Evolutionary conservation across 2,329 filamentous ascomycete species (phyloP).

Genomic region (Pseudogymnoascus sp.): DNA sequence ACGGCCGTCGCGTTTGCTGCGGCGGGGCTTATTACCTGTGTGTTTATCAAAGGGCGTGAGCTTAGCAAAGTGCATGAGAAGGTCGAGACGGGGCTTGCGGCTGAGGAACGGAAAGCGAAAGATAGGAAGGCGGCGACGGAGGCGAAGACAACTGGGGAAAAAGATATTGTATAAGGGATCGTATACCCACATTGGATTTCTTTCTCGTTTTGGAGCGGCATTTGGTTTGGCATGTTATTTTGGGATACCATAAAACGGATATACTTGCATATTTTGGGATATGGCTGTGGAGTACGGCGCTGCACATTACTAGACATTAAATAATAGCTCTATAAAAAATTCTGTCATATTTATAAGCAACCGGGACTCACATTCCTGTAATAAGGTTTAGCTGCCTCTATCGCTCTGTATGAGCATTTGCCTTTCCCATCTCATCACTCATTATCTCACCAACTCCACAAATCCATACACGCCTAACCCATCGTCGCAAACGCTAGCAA

Average conservation of each 20-base stretch:
- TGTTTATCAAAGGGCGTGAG: slow-evolving; percentile 37
- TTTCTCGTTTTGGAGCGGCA: neutral
- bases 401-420: neutral
- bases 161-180: neutral
- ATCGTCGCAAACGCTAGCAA: neutral
- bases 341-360: neutral
- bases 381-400: neutral
- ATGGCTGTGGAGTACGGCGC: neutral
- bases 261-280: neutral
- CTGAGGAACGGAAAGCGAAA: slow-evolving; percentile 16
- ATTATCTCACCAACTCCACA: neutral
- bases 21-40: slow-evolving; percentile 33
- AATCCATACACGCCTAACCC: neutral
- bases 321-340: neutral
- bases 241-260: neutral
- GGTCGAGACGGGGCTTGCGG: slow-evolving; percentile 39
- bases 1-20: slow-evolving; percentile 25
- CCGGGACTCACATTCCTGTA: neutral
- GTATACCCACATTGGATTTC: neutral
- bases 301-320: neutral
- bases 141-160: slow-evolving; percentile 12
- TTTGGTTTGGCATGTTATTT: neutral
- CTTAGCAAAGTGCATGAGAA: slow-evolving; percentile 44
- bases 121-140: slow-evolving; percentile 14
- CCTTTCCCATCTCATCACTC: neutral